Evolutionary conservation across 768 basidiomycete genomes (phyloP).

Genomic region (Termitomyces sp.): DNA sequence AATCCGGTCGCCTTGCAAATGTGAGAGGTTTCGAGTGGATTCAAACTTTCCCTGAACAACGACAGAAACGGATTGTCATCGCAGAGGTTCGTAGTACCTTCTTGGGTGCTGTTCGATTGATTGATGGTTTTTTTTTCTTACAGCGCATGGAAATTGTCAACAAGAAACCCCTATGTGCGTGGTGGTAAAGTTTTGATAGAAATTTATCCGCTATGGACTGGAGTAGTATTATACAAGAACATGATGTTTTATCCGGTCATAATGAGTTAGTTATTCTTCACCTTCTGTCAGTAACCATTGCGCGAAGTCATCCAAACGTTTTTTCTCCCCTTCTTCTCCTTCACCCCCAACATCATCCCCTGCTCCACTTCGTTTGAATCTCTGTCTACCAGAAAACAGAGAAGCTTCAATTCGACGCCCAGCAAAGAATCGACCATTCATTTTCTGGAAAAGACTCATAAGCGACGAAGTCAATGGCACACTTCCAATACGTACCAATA

Average conservation of each 20-base stretch:
- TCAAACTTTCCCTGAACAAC: slow-evolving; percentile 25
- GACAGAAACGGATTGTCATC: slow-evolving; percentile 54
- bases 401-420: slow-evolving; percentile 79
- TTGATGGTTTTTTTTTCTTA: not conserved
- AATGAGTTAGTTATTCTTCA: slow-evolving; percentile 33
- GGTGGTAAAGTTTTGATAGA: slow-evolving; percentile 44
- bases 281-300: slow-evolving; percentile 82
- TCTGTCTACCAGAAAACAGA: slow-evolving; percentile 75
- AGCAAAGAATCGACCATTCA: slow-evolving; percentile 90
- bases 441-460: slow-evolving; percentile 53
- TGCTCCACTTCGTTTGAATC: slow-evolving; percentile 70
- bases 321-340: slow-evolving; percentile 72
- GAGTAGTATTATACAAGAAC: slow-evolving; percentile 17
- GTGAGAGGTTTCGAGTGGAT: slow-evolving; percentile 43
- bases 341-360: slow-evolving; percentile 59
- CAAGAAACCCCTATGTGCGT: slow-evolving; percentile 62
- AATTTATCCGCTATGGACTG: slow-evolving; percentile 12
- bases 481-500: slow-evolving; percentile 51
- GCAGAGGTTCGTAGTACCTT: slow-evolving; percentile 48
- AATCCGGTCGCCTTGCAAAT: slow-evolving; percentile 27
- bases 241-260: slow-evolving; percentile 4
- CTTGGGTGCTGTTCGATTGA: not conserved
- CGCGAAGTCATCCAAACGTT: slow-evolving; percentile 83
- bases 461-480: not conserved
- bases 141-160: slow-evolving; percentile 74